Evolutionary conservation across 2,329 filamentous ascomycete species (phyloP).

Genomic region (Aspergillus sp.): DNA sequence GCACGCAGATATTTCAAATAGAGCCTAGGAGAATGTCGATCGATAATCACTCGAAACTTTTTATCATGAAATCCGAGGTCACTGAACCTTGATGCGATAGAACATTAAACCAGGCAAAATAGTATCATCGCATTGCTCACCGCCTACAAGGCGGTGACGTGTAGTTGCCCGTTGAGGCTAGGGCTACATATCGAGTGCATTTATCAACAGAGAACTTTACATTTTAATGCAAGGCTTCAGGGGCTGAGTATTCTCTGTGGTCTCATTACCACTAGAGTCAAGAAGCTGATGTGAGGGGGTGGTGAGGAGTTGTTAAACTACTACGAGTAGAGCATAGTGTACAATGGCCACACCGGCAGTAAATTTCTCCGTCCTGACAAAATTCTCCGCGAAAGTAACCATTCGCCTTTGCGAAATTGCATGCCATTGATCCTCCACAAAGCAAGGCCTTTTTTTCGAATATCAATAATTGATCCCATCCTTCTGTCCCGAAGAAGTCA

Average conservation of each 20-base stretch:
- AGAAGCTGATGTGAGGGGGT: neutral
- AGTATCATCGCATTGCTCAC: no score
- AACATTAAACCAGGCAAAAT: no score
- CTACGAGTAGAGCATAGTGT: neutral
- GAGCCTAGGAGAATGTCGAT: neutral
- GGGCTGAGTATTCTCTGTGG: no score
- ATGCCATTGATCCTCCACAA: neutral
- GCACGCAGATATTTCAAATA: no score
- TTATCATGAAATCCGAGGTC: neutral
- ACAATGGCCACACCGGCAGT: neutral
- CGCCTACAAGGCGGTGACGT: no score
- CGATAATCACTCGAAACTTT: neutral
- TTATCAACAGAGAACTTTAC: no score
- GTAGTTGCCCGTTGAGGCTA: no score
- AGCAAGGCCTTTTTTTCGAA: neutral
- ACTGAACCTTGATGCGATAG: neutral
- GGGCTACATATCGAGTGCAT: no score
- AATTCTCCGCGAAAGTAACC: neutral
- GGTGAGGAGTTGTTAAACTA: no score
- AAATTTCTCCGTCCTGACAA: constrained; percentile 1
- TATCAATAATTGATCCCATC: neutral
- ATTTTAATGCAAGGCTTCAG: no score
- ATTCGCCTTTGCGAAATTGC: neutral
- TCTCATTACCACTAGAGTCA: neutral
- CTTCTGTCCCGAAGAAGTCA: neutral